Base-by-base conservation (phyloP, 2,329 filamentous ascomycete species). In the Penicillium brevicompactum region DNA sequence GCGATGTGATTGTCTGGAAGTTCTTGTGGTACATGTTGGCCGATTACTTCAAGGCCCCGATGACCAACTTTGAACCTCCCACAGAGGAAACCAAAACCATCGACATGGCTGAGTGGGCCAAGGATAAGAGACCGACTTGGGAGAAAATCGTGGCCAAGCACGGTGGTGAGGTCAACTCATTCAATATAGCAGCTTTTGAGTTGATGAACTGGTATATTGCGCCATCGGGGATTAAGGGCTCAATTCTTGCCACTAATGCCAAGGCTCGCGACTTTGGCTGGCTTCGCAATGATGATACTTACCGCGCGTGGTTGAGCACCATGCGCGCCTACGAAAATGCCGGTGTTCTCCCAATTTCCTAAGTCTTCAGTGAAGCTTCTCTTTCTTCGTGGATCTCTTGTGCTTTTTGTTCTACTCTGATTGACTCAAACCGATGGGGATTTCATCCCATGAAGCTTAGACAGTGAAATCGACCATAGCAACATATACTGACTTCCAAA, bases 1-100 rank as follows among this genome's bases (percentile, higher is more conserved):
- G 56, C 22, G 64, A 61, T 34, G 32, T 34, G 5, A 34, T 34
- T 34, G 5, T 34, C 5, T 34, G 5, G 5, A 34, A 34, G 9
- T 11, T 6, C 32, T 34, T 34, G 32, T 34, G 32, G 32, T 3
- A 6, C 32, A 8, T 7, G 5, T 13, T 34, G 5, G 32, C 32
- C 3, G 10, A 34, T 4, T 34, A 34, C 32, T 34, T 34, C 32
- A 34, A 34, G 5, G 32, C 10, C 32, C 5, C 5, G 5, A 34
- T 34, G 32, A 3, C 32, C 10, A 13, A 34, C 32, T 7, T 7
- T 3, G 32, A 34, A 6, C 5, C 5, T 6, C 32, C 32, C 5
- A 31, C 30, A 31, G 30, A 5, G 10, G 30, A 31, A 10, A 31
- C 30, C 30, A 31, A 31, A 31, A 3, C 8, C 9, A 13, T 34